phyloP scores from a whole-genome alignment of 73 alveolate genomes.

The Durusdinium trenchii region DNA sequence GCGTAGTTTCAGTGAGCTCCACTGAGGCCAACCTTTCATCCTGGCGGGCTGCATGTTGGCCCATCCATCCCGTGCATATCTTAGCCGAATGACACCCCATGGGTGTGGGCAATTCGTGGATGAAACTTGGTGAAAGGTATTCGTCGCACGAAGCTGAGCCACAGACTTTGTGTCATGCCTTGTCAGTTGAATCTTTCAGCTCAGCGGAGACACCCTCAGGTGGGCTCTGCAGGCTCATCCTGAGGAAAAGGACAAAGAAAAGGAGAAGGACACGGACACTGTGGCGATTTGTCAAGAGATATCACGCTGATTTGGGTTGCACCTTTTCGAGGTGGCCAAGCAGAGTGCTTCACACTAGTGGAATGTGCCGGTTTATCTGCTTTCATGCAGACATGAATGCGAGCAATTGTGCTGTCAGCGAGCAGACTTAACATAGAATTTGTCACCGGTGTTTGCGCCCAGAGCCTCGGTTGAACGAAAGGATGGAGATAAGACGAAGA shows the following conservation, averaged over 20 bases:
- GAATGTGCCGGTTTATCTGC: too few species aligned
- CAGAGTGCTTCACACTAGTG: too few species aligned
- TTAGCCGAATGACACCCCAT: background rate
- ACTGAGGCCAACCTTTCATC: slow-evolving; percentile 63
- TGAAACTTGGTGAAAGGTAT: too few species aligned
- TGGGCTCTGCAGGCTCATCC: slow-evolving; percentile 76
- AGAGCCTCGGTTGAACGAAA: too few species aligned
- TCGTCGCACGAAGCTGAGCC: too few species aligned
- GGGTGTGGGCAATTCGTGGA: background rate
- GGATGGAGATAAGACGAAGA: background rate
- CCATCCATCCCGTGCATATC: slow-evolving; percentile 55
- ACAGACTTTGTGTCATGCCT: too few species aligned
- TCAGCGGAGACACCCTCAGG: too few species aligned
- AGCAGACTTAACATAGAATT: too few species aligned
- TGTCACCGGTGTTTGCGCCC: background rate
- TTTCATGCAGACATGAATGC: background rate
- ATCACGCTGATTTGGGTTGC: too few species aligned
- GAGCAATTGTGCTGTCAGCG: background rate
- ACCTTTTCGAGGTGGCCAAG: too few species aligned
- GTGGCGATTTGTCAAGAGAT: too few species aligned
- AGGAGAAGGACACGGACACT: background rate
- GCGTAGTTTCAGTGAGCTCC: background rate
- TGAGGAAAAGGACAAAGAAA: slow-evolving; percentile 53
- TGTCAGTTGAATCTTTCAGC: too few species aligned
- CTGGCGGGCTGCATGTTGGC: slow-evolving; percentile 63